phyloP scores from a whole-genome alignment of 2,329 filamentous ascomycete genomes.

The Fusarium udum region DNA sequence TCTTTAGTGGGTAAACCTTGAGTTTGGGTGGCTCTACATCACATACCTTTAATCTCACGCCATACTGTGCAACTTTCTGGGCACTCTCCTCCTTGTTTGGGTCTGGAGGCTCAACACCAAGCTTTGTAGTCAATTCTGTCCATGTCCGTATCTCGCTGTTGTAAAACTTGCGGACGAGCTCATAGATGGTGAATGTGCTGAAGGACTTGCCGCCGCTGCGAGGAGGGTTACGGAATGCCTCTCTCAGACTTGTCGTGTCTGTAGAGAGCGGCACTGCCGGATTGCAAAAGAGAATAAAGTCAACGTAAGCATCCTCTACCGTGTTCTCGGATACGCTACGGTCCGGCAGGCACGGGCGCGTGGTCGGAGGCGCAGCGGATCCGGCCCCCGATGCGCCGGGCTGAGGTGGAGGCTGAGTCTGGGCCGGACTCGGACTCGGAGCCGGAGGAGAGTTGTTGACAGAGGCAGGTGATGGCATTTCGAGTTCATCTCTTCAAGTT shows the following conservation, averaged over 20 bases:
- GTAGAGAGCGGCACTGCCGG: conserved; percentile 74
- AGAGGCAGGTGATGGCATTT: conserved; percentile 35
- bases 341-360: conserved; percentile 64
- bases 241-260: conserved; percentile 76
- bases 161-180: conserved; percentile 82
- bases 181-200: conserved; percentile 78
- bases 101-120: conserved; percentile 89
- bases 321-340: conserved; percentile 73
- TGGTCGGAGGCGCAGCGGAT: conserved; percentile 28
- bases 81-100: conserved; percentile 85
- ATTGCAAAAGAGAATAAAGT: conserved; percentile 92
- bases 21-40: background rate
- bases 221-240: conserved; percentile 81
- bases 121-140: conserved; percentile 84
- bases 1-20: conserved; percentile 12
- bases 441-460: conserved; percentile 15
- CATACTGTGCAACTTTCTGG: conserved; percentile 95
- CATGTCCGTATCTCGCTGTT: conserved; percentile 89
- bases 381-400: conserved; percentile 31
- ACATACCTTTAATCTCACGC: conserved; percentile 84
- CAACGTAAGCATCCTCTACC: conserved; percentile 83
- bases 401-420: conserved; percentile 27
- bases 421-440: conserved; percentile 15
- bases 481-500: conserved; percentile 36
- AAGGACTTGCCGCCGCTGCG: conserved; percentile 90